These are phyloP conservation scores for Fistulifera pelliculosa DNA, from an alignment of 108 stramenopile species.

Conservation along the genomic window DNA sequence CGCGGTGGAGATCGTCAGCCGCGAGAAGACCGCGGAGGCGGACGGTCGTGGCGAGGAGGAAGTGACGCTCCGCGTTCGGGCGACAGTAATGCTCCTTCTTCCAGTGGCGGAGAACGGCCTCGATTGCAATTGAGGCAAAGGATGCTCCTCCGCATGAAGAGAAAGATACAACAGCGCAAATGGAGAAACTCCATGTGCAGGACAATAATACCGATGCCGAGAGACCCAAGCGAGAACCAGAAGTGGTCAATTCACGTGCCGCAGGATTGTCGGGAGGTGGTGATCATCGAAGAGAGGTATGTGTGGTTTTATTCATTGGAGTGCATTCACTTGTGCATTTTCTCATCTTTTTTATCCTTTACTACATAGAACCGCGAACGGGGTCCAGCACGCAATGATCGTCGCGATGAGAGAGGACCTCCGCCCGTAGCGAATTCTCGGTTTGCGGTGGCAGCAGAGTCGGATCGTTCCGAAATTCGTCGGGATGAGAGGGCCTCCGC, in stretches of 20 bases:
- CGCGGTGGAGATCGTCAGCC: slow-evolving; percentile 21
- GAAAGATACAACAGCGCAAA: too few relatives aligned
- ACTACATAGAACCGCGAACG: slow-evolving; percentile 15
- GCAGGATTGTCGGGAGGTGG: slow-evolving; percentile 45
- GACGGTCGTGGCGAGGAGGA: slow-evolving; percentile 8
- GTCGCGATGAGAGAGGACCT: slow-evolving; percentile 16
- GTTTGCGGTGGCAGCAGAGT: too few relatives aligned
- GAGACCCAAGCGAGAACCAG: slow-evolving; percentile 37
- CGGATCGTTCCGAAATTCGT: too few relatives aligned
- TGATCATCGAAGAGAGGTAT: not conserved
- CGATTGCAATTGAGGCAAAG: slow-evolving; percentile 42
- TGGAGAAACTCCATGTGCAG: too few relatives aligned
- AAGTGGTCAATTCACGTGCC: slow-evolving; percentile 64
- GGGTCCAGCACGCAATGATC: slow-evolving; percentile 17
- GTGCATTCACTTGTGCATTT: too few relatives aligned
- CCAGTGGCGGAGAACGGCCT: slow-evolving; percentile 43
- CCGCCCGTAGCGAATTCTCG: too few relatives aligned
- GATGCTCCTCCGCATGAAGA: too few relatives aligned
- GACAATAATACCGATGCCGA: slow-evolving; percentile 1
- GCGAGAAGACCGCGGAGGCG: slow-evolving; percentile 4
- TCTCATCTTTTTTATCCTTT: slow-evolving; percentile 11
- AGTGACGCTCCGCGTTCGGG: not conserved
- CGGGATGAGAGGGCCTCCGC: too few relatives aligned
- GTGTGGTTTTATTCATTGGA: too few relatives aligned
- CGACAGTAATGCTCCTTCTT: not conserved